Conservation (phyloP, 768 basidiomycete genomes). For the Nidularia sp. region DNA sequence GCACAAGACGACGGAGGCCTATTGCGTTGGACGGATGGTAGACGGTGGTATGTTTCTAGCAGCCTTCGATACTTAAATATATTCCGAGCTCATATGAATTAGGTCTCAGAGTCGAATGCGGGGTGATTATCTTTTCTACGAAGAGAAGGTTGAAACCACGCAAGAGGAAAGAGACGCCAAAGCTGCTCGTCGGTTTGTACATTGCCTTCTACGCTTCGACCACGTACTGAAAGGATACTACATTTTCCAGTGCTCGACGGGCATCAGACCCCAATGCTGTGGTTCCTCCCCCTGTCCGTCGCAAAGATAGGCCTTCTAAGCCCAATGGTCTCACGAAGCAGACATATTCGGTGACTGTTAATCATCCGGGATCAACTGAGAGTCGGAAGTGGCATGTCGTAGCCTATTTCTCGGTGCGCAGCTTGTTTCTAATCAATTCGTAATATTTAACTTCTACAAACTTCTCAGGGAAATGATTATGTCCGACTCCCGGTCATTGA, state of each 20-base stretch:
- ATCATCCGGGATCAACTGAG: conserved; percentile 52
- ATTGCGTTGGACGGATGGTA: conserved; percentile 79
- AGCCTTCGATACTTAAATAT: neutral
- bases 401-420: conserved; percentile 71
- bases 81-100: neutral
- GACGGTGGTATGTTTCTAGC: conserved; percentile 52
- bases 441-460: neutral
- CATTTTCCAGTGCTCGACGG: conserved; percentile 42
- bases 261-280: conserved; percentile 58
- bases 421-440: neutral
- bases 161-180: conserved; percentile 77
- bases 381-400: conserved; percentile 81
- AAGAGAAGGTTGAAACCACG: conserved; percentile 78
- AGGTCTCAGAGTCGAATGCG: conserved; percentile 88
- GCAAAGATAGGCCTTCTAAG: conserved; percentile 76
- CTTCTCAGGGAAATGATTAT: conserved; percentile 60
- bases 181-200: conserved; percentile 64
- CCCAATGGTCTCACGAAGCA: conserved; percentile 83
- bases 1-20: conserved; percentile 69
- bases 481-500: conserved; percentile 68
- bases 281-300: conserved; percentile 56
- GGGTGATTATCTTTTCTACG: conserved; percentile 79
- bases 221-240: conserved; percentile 9
- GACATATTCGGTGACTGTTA: conserved; percentile 76
- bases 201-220: neutral